phyloP scores from a whole-genome alignment of 257 asterid species.

The Penstemon barbatus region DNA sequence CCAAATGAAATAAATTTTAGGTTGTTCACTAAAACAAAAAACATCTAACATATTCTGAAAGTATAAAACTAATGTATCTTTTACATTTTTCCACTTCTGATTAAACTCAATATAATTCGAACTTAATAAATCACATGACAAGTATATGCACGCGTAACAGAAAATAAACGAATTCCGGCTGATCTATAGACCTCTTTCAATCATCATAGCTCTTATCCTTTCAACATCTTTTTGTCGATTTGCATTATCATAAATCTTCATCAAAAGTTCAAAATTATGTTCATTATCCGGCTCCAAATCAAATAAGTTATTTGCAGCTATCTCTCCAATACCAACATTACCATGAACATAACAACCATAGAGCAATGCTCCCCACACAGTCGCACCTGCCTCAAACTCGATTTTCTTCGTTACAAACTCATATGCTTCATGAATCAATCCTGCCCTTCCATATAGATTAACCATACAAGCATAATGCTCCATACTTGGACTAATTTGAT shows the following conservation, averaged over 20 bases:
- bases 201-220: constrained; percentile 52
- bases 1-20: too few species aligned
- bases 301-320: constrained; percentile 56
- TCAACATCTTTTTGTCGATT: constrained; percentile 49
- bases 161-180: too few species aligned
- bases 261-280: constrained; percentile 72
- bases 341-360: constrained; percentile 72
- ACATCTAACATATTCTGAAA: too few species aligned
- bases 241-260: constrained; percentile 51
- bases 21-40: too few species aligned
- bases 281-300: constrained; percentile 81
- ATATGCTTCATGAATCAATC: constrained; percentile 55
- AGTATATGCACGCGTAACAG: too few species aligned
- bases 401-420: constrained; percentile 45
- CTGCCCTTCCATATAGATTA: constrained; percentile 73
- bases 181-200: constrained; percentile 52
- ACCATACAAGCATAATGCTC: constrained; percentile 88
- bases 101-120: too few species aligned
- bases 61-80: too few species aligned
- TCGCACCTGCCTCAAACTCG: constrained; percentile 67
- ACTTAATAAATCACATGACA: too few species aligned
- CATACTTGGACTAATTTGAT: constrained; percentile 50
- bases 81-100: too few species aligned
- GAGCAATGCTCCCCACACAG: constrained; percentile 90
- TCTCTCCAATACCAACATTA: constrained; percentile 56